Evolutionary conservation across 805 yeast species (phyloP).

Genomic region (Lipomyces anomalus): DNA sequence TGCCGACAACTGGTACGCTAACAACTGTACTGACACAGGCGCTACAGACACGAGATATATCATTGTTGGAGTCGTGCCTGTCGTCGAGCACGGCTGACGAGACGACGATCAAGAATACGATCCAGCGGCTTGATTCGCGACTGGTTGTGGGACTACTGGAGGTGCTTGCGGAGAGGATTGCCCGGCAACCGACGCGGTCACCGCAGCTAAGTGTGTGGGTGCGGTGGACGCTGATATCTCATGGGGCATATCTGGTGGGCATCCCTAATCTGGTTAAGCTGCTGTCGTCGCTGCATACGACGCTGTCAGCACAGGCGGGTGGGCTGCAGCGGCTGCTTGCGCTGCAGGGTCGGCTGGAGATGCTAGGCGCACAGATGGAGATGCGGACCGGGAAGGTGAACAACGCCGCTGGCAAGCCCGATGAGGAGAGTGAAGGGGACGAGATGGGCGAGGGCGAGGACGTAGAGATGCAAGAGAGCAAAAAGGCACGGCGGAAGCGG

Average conservation of each 20-base stretch:
- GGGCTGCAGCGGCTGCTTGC: conserved; percentile 64
- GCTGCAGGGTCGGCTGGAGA: conserved; percentile 77
- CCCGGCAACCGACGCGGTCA: conserved; percentile 51
- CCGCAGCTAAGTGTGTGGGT: conserved; percentile 60
- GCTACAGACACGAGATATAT: conserved; percentile 75
- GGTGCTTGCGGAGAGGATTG: conserved; percentile 42
- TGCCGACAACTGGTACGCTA: conserved; percentile 63
- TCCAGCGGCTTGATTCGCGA: conserved; percentile 47
- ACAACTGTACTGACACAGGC: conserved; percentile 86
- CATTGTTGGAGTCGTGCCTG: conserved; percentile 79
- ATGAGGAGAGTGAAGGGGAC: conserved; percentile 31
- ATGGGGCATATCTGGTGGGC: conserved; percentile 58
- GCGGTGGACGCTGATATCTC: conserved; percentile 68
- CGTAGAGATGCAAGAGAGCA: conserved; percentile 1
- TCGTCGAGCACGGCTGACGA: conserved; percentile 41
- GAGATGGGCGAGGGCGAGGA: conserved; percentile 4
- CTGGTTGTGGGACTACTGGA: conserved; percentile 44
- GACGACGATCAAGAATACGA: conserved; percentile 47
- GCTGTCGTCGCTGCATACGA: conserved; percentile 51
- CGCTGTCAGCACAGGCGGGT: conserved; percentile 51
- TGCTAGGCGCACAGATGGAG: conserved; percentile 68
- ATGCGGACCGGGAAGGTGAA: conserved; percentile 49
- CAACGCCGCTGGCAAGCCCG: conserved; percentile 33
- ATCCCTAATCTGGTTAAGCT: conserved; percentile 49
- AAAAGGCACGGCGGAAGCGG: too few species aligned